A percentile compares a stretch with the other conserved stretches of the same genome.
phyloP scores from a whole-genome alignment of 257 asterid species.

The Przewalskia tangutica region DNA sequence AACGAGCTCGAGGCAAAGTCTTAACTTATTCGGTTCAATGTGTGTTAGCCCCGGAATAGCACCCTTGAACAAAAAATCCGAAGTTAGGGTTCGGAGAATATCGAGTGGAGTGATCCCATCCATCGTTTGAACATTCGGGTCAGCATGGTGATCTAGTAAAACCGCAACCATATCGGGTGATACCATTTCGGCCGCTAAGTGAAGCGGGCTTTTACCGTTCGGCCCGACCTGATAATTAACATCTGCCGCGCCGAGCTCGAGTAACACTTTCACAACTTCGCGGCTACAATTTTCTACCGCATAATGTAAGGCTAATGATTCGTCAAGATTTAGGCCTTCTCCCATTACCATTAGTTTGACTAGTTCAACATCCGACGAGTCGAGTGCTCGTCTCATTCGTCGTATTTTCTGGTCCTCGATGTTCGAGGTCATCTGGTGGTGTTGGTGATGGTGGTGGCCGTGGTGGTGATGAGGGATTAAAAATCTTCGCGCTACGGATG shows the following conservation, averaged over 20 bases:
- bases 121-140: slow-evolving; percentile 61
- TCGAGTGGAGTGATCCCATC: slow-evolving; percentile 81
- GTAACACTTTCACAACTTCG: slow-evolving; percentile 76
- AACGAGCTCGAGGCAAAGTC: slow-evolving; percentile 85
- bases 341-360: slow-evolving; percentile 99
- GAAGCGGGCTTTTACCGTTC: slow-evolving; percentile 69
- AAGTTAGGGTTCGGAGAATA: slow-evolving; percentile 82
- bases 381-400: slow-evolving; percentile 88
- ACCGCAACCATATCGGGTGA: slow-evolving; percentile 98
- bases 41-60: slow-evolving; percentile 79
- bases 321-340: slow-evolving; percentile 82
- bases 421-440: slow-evolving; percentile 32
- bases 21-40: slow-evolving; percentile 73
- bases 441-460: slow-evolving; percentile 30
- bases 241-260: slow-evolving; percentile 91
- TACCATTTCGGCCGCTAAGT: slow-evolving; percentile 87
- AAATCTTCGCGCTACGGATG: slow-evolving; percentile 54
- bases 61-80: slow-evolving; percentile 82
- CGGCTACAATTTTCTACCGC: slow-evolving; percentile 81
- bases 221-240: slow-evolving; percentile 87
- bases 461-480: slow-evolving; percentile 41
- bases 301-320: slow-evolving; percentile 70
- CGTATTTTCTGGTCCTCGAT: slow-evolving; percentile 81
- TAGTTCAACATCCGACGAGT: slow-evolving; percentile 83
- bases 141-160: slow-evolving; percentile 91